Evolutionary conservation across 176 grass and related monocot species (phyloP).

Genomic region (Phoenix roebelenii): DNA sequence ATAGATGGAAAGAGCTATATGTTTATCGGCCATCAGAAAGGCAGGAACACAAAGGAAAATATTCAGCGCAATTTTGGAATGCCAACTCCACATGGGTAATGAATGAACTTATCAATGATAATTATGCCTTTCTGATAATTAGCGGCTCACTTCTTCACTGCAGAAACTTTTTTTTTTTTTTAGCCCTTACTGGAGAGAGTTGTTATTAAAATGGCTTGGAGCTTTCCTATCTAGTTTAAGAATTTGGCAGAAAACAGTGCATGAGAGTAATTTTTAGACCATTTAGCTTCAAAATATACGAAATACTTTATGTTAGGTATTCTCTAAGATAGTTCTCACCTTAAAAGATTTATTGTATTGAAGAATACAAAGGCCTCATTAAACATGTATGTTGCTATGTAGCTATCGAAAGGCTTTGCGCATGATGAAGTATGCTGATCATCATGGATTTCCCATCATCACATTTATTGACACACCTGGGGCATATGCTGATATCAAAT

Average conservation of each 20-base stretch:
- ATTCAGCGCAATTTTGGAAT: slow-evolving; percentile 46
- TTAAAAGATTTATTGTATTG: no score
- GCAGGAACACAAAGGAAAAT: slow-evolving; percentile 49
- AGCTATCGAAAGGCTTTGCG: slow-evolving; percentile 40
- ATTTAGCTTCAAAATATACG: no score
- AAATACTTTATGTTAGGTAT: no score
- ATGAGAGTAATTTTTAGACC: no score
- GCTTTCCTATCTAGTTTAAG: no score
- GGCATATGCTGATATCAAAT: slow-evolving; percentile 46
- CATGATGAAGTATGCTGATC: slow-evolving; percentile 42
- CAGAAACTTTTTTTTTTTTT: no score
- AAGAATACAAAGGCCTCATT: background rate
- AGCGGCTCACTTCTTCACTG: no score
- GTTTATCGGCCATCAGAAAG: slow-evolving; percentile 49
- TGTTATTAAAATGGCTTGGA: no score
- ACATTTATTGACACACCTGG: slow-evolving; percentile 45
- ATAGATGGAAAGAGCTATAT: slow-evolving; percentile 40
- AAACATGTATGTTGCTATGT: background rate
- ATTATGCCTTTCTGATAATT: no score
- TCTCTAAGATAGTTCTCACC: no score
- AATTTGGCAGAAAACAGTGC: no score
- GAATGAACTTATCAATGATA: background rate
- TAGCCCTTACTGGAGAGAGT: no score
- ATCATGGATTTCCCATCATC: slow-evolving; percentile 37
- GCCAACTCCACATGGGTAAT: slow-evolving; percentile 48